Evolutionary conservation across 2,329 filamentous ascomycete genomes (phyloP), one percentile per base, ranked within the genome.

Genomic region (Alternaria panax): DNA sequence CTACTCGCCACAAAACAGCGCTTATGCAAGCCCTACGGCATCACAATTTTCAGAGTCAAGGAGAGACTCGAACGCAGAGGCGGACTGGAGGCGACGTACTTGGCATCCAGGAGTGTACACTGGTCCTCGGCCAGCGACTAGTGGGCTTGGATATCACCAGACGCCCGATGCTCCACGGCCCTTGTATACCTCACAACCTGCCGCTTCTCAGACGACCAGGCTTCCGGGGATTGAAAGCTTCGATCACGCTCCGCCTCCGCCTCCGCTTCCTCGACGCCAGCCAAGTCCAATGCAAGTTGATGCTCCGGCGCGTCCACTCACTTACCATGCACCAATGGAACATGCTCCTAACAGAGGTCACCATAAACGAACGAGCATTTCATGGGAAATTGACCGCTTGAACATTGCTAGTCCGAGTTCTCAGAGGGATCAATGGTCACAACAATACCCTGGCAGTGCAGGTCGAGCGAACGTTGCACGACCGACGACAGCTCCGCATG

Each of bases 181-280:
- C 75, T 70, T 86, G 71, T 78, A 86, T 80, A 72, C 85, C 58
- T 73, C 84, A 72, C 75, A 86, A 78, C 73, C 86, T 76, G 66
- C 87, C 79, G 76, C 83, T 77, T 72, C 79, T 51, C 88, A 89
- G 67, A 86, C 84, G 5, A 82, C 92, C 14, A 88, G 92, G 38
- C 84, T 97, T 14, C 93, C 93, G 1, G 93, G 93, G 14, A 97
- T 97, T 66, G 92, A 96, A 75, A 96, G 92, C 16, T 97, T 97
- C 69, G 92, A 94, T 71, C 89, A 92, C 56, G 82, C 91, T 24
- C 90, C 88, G 25, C 85, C 86, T 58, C 86, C 85, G 20, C 85
- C 88, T 1, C 76, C 83, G 12, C 87, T 90, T 0, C 85, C 87
- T 1, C 85, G 87, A 48, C 87, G 89, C 46, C 85, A 85, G 54